These are phyloP conservation scores for Coemansia sp. DNA, from an alignment of 192 early-diverging fungal genomes.

Conservation along the genomic window DNA sequence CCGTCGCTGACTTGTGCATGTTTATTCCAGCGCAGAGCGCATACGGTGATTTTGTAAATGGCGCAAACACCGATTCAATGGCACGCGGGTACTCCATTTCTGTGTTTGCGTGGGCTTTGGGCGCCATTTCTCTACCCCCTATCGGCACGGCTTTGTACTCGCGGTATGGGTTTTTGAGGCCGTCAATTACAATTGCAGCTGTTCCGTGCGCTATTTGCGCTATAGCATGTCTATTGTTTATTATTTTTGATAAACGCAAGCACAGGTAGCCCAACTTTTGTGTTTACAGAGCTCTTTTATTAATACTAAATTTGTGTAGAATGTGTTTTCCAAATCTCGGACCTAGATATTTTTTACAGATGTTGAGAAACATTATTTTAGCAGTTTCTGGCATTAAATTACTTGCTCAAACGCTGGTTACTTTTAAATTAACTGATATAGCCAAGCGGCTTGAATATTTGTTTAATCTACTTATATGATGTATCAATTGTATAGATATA, in stretches of 20 bases:
- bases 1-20: conserved; percentile 25
- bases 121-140: conserved; percentile 31
- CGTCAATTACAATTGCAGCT: conserved; percentile 14
- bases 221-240: conserved; percentile 11
- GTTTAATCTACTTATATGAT: too few species aligned
- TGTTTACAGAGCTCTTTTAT: too few species aligned
- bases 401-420: too few species aligned
- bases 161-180: conserved; percentile 22
- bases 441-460: too few species aligned
- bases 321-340: too few species aligned
- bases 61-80: conserved; percentile 24
- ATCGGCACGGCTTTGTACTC: conserved; percentile 34
- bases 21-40: conserved; percentile 40
- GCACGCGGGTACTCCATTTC: conserved; percentile 29
- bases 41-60: conserved; percentile 40
- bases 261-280: too few species aligned
- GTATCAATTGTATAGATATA: too few species aligned
- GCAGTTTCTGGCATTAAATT: too few species aligned
- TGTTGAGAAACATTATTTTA: too few species aligned
- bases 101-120: conserved; percentile 23
- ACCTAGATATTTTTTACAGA: too few species aligned
- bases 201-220: conserved; percentile 14
- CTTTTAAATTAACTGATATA: too few species aligned
- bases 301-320: too few species aligned
- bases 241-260: neutral